phyloP scores from a whole-genome alignment of 2,329 filamentous ascomycete genomes.

The Fulvia fulva region DNA sequence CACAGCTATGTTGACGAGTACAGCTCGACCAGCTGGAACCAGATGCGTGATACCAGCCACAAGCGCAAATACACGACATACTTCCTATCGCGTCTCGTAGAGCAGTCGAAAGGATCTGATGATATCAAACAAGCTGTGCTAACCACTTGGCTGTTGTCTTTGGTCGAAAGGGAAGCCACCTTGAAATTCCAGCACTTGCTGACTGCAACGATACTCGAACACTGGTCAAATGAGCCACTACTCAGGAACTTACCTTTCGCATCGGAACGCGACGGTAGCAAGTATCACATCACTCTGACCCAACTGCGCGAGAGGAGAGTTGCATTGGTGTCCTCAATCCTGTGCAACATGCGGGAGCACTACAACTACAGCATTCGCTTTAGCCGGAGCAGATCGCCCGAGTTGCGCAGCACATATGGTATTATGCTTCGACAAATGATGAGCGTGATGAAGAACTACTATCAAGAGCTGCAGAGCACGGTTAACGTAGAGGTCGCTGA shows the following conservation, averaged over 20 bases:
- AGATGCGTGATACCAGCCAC: slow-evolving; percentile 45
- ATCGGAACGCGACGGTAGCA: slow-evolving; percentile 33
- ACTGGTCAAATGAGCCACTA: slow-evolving; percentile 44
- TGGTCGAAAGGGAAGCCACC: slow-evolving; percentile 58
- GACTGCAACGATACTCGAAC: slow-evolving; percentile 52
- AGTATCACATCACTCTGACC: slow-evolving; percentile 47
- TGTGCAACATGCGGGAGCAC: slow-evolving; percentile 57
- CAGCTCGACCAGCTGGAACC: slow-evolving; percentile 48
- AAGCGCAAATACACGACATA: slow-evolving; percentile 44
- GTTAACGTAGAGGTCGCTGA: slow-evolving; percentile 17
- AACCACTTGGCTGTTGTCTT: slow-evolving; percentile 50
- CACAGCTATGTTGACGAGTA: slow-evolving; percentile 54
- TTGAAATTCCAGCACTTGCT: slow-evolving; percentile 59
- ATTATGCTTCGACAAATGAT: slow-evolving; percentile 55
- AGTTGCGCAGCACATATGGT: slow-evolving; percentile 46
- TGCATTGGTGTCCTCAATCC: slow-evolving; percentile 51
- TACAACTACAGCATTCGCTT: slow-evolving; percentile 35
- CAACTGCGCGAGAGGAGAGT: slow-evolving; percentile 55
- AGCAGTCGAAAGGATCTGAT: slow-evolving; percentile 39
- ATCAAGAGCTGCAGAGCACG: slow-evolving; percentile 47
- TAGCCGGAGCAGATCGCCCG: slow-evolving; percentile 31
- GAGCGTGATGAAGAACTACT: slow-evolving; percentile 59
- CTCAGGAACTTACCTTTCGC: slow-evolving; percentile 58
- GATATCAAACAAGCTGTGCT: slow-evolving; percentile 49
- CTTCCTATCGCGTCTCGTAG: slow-evolving; percentile 40